Conservation (phyloP, 331 rosid species). For the Acacia pycnantha region DNA sequence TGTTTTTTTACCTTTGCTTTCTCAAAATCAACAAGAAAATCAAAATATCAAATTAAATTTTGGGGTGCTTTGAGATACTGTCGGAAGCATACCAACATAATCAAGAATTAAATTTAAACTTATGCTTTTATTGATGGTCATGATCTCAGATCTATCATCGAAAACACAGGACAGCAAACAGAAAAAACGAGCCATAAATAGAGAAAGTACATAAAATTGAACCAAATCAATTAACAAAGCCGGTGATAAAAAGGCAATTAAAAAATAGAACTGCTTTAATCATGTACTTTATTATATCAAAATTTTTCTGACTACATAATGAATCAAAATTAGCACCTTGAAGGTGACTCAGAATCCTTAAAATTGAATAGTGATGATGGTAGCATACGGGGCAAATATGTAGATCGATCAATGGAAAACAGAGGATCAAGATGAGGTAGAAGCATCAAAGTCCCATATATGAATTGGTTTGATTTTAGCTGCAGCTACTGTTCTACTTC, state of each 20-base stretch:
- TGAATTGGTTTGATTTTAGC: neutral
- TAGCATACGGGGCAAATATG: conserved; percentile 44
- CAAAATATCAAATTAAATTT: neutral
- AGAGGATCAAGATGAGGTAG: neutral
- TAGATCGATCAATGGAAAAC: neutral
- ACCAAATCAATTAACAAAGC: conserved; percentile 46
- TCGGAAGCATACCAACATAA: neutral
- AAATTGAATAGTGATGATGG: conserved; percentile 34
- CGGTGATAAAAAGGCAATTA: conserved; percentile 33
- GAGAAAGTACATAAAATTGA: conserved; percentile 18
- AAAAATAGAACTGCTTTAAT: conserved; percentile 30
- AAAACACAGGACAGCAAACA: neutral
- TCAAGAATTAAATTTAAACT: neutral
- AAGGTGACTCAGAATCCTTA: conserved; percentile 37
- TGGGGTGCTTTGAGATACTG: neutral
- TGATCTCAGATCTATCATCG: neutral
- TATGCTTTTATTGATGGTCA: neutral
- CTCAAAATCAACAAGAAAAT: neutral
- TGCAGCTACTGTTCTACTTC: neutral
- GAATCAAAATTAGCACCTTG: conserved; percentile 53
- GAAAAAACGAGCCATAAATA: neutral
- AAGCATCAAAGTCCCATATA: neutral
- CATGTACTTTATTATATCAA: conserved; percentile 47
- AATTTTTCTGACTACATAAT: conserved; percentile 47
- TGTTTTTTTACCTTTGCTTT: neutral